Conservation (phyloP, 2,329 filamentous ascomycete genomes). For the Fusarium sulawesiense region DNA sequence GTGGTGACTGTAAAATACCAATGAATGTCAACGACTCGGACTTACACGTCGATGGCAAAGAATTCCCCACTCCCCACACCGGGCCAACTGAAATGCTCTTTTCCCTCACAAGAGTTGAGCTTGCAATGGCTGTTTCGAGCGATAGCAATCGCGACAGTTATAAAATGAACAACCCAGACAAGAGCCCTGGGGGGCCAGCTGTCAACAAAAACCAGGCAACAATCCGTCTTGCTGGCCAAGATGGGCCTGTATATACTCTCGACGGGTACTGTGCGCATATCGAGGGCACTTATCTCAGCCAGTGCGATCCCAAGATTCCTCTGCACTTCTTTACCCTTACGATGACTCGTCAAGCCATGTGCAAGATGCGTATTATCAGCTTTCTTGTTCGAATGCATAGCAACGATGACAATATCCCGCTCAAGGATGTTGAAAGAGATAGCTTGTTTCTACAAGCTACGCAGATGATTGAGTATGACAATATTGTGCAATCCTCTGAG, state of each 20-base stretch:
- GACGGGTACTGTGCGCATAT: constrained; percentile 66
- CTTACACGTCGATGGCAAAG: constrained; percentile 67
- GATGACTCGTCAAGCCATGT: constrained; percentile 66
- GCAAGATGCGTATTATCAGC: constrained; percentile 66
- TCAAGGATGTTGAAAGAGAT: constrained; percentile 62
- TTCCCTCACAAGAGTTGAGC: constrained; percentile 65
- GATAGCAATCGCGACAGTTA: constrained; percentile 56
- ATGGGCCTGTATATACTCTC: constrained; percentile 61
- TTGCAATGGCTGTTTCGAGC: constrained; percentile 65
- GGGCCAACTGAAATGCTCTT: constrained; percentile 72
- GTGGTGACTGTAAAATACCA: constrained; percentile 66
- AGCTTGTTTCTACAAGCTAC: constrained; percentile 65
- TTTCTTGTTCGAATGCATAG: constrained; percentile 63
- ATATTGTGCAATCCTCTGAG: constrained; percentile 63
- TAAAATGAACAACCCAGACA: constrained; percentile 47
- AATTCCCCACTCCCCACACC: constrained; percentile 59
- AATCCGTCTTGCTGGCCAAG: constrained; percentile 62
- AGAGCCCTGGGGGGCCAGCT: constrained; percentile 40
- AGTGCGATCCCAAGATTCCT: constrained; percentile 69
- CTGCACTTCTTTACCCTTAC: constrained; percentile 69
- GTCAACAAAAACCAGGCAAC: constrained; percentile 47
- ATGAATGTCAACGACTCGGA: constrained; percentile 73
- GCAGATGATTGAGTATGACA: constrained; percentile 70
- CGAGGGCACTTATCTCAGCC: constrained; percentile 65
- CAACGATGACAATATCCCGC: constrained; percentile 52